Evolutionary conservation across 495 filamentous ascomycete species (phyloP).

Genomic region (Astrothelium subdiscretum): DNA sequence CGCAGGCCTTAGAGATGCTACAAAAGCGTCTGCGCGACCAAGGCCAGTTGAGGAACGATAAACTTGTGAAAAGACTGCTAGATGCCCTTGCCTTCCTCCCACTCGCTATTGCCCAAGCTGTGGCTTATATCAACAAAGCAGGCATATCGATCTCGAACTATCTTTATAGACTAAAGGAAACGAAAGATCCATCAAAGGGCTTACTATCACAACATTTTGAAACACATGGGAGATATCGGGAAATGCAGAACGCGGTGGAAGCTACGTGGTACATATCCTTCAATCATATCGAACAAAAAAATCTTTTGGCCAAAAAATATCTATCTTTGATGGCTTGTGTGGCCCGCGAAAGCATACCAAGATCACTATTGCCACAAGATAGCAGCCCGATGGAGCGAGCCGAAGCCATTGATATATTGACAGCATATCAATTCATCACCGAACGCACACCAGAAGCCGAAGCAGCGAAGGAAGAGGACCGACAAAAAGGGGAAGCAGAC

Average conservation of each 20-base stretch:
- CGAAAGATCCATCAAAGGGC: not conserved
- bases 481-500: not conserved
- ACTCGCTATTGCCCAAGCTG: constrained; percentile 37
- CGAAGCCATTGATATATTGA: constrained; percentile 27
- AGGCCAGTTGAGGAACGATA: not conserved
- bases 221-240: constrained; percentile 33
- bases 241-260: constrained; percentile 39
- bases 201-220: not conserved
- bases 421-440: constrained; percentile 26
- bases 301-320: not conserved
- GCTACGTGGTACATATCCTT: constrained; percentile 47
- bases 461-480: not conserved
- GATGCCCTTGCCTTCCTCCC: constrained; percentile 24
- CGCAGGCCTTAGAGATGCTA: constrained; percentile 17
- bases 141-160: constrained; percentile 31
- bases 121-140: constrained; percentile 36
- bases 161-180: constrained; percentile 21
- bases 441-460: constrained; percentile 4
- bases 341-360: not conserved
- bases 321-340: not conserved
- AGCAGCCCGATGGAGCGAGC: constrained; percentile 7
- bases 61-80: not conserved
- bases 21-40: constrained; percentile 17
- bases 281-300: constrained; percentile 28
- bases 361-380: not conserved